These are phyloP conservation scores for Fomitopsis serialis DNA, from an alignment of 768 basidiomycete species.

Conservation along the genomic window DNA sequence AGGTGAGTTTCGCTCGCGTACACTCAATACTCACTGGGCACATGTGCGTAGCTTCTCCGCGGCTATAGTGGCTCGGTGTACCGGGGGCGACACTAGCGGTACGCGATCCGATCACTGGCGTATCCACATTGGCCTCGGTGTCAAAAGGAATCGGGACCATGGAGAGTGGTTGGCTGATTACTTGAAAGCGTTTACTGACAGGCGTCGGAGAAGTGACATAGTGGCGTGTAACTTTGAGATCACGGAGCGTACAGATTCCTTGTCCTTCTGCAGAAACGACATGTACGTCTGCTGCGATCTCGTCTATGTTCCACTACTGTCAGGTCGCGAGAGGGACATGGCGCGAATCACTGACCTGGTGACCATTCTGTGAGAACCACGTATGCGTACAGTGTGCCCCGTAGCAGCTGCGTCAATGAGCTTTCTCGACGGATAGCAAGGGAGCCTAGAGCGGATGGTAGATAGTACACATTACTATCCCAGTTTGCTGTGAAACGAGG, in stretches of 20 bases:
- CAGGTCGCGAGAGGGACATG: not conserved
- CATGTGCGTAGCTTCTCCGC: too few relatives aligned
- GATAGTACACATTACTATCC: constrained; percentile 25
- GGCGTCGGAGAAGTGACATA: not conserved
- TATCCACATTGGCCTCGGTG: too few relatives aligned
- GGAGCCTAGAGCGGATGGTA: constrained; percentile 21
- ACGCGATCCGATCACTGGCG: too few relatives aligned
- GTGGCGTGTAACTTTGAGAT: constrained; percentile 9
- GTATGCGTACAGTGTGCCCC: constrained; percentile 24
- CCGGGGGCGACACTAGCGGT: too few relatives aligned
- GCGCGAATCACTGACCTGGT: constrained; percentile 14
- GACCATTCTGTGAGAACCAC: constrained; percentile 20
- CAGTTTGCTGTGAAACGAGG: constrained; percentile 24
- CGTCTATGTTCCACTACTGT: not conserved
- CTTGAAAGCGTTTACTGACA: too few relatives aligned
- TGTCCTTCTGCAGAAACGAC: constrained; percentile 21
- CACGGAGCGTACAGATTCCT: constrained; percentile 14
- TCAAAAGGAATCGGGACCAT: too few relatives aligned
- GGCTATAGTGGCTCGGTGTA: too few relatives aligned
- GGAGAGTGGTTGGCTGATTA: too few relatives aligned
- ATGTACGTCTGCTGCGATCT: constrained; percentile 15
- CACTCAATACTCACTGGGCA: too few relatives aligned
- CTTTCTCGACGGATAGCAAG: constrained; percentile 13
- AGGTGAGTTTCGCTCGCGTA: too few relatives aligned
- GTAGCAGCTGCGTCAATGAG: constrained; percentile 2